Conservation (phyloP, 1,284 basidiomycete species). For the Erythrobasidium hasegawianum region DNA sequence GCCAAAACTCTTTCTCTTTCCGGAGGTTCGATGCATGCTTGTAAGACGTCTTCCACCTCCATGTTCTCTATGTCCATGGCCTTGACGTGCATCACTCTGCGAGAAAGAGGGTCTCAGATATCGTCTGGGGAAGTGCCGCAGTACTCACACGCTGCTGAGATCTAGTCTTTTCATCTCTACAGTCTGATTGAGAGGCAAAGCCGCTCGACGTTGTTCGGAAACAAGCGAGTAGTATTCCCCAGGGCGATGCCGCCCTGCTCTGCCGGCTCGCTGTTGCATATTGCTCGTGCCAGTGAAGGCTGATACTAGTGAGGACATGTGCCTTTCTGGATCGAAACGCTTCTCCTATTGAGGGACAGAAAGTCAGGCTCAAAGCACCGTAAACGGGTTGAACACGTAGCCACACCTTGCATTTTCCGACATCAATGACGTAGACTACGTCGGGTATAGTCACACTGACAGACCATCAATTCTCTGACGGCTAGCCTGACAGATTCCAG, state of each 20-base stretch:
- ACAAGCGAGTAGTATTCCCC: constrained; percentile 79
- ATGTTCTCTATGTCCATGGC: constrained; percentile 91
- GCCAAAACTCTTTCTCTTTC: constrained; percentile 69
- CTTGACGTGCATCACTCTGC: constrained; percentile 72
- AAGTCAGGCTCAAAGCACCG: too few relatives aligned
- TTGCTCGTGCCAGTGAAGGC: constrained; percentile 75
- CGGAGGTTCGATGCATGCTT: constrained; percentile 77
- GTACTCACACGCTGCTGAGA: constrained; percentile 25
- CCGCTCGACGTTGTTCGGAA: constrained; percentile 68
- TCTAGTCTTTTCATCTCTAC: constrained; percentile 77
- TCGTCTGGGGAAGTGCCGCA: neutral
- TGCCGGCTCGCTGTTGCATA: constrained; percentile 80
- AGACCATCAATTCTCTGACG: too few relatives aligned
- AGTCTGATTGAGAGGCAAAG: constrained; percentile 62
- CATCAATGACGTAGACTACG: constrained; percentile 76
- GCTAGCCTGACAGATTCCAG: too few relatives aligned
- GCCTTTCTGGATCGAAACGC: constrained; percentile 70
- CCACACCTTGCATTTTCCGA: constrained; percentile 74
- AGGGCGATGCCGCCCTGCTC: constrained; percentile 57
- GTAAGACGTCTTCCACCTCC: constrained; percentile 69
- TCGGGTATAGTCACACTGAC: constrained; percentile 72
- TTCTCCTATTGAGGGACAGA: too few relatives aligned
- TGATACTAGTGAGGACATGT: constrained; percentile 73
- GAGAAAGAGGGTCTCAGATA: neutral
- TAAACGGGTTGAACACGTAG: too few relatives aligned